Percentiles rank a stretch among this genome's conserved stretches.
These are phyloP conservation scores for Leccinum variicolor DNA, from an alignment of 768 basidiomycete species.

Conservation along the genomic window DNA sequence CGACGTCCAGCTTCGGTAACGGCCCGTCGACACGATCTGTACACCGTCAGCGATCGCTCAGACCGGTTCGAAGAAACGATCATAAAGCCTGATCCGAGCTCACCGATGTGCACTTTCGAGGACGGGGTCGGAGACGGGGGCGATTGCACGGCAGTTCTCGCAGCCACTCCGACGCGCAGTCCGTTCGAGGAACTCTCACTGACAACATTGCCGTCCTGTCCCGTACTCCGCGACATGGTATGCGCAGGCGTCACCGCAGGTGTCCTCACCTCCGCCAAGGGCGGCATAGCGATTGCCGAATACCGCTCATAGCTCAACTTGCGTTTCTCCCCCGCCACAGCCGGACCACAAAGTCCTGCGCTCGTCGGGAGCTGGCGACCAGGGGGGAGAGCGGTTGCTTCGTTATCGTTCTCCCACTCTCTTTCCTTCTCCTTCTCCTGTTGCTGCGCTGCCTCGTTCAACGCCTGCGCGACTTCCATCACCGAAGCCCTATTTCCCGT, in stretches of 20 bases:
- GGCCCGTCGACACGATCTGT: conserved; percentile 41
- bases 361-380: conserved; percentile 11
- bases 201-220: conserved; percentile 1
- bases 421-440: neutral
- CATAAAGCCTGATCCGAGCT: conserved; percentile 5
- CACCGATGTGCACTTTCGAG: conserved; percentile 34
- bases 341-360: conserved; percentile 15
- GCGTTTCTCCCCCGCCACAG: conserved; percentile 48
- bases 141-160: neutral
- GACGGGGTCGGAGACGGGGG: neutral
- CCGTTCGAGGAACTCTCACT: conserved; percentile 11
- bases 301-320: conserved; percentile 69
- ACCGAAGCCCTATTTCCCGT: conserved; percentile 67
- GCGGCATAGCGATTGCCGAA: conserved; percentile 57
- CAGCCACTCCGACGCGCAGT: conserved; percentile 4
- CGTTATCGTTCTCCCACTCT: neutral
- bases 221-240: conserved; percentile 42
- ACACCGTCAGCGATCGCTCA: neutral
- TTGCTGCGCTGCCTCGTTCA: conserved; percentile 36
- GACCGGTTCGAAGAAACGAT: neutral
- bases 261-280: conserved; percentile 66
- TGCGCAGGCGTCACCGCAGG: conserved; percentile 52
- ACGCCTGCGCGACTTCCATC: conserved; percentile 74
- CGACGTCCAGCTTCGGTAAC: conserved; percentile 48
- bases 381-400: neutral